Evolutionary conservation across 345 rosid genomes (phyloP).

Genomic region (Microcos paniculata): DNA sequence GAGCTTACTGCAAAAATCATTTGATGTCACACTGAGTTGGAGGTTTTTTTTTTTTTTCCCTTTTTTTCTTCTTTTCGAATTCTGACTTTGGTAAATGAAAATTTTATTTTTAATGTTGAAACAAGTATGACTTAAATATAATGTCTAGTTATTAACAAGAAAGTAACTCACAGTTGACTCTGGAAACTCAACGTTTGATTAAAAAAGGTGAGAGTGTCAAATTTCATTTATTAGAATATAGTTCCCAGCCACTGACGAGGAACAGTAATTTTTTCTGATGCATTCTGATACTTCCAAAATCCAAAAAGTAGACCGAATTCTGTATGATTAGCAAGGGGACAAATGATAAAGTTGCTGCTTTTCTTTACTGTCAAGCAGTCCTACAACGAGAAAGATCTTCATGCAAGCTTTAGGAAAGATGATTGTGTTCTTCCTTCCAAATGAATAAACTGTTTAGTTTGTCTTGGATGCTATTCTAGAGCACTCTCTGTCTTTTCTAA

Average conservation of each 20-base stretch:
- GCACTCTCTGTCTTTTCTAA: neutral
- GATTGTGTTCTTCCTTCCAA: neutral
- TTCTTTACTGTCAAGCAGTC: neutral
- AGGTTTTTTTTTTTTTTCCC: neutral
- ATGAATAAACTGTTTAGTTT: neutral
- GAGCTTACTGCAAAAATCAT: neutral
- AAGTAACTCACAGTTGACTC: neutral
- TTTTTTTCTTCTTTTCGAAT: neutral
- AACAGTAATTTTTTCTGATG: neutral
- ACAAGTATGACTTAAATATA: neutral
- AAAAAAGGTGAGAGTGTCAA: neutral
- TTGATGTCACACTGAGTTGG: slow-evolving; percentile 9
- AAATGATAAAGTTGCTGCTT: neutral
- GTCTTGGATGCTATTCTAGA: neutral
- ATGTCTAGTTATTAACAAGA: neutral
- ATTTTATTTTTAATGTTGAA: neutral
- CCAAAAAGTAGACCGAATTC: neutral
- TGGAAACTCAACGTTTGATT: neutral
- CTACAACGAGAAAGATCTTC: neutral
- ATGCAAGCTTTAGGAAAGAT: neutral
- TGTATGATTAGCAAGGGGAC: neutral
- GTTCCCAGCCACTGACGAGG: neutral
- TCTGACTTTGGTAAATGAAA: slow-evolving; percentile 1
- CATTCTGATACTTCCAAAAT: neutral
- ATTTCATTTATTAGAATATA: neutral